These are phyloP conservation scores for Geosiphon pyriformis DNA, from an alignment of 192 early-diverging fungal species.

Conservation along the genomic window DNA sequence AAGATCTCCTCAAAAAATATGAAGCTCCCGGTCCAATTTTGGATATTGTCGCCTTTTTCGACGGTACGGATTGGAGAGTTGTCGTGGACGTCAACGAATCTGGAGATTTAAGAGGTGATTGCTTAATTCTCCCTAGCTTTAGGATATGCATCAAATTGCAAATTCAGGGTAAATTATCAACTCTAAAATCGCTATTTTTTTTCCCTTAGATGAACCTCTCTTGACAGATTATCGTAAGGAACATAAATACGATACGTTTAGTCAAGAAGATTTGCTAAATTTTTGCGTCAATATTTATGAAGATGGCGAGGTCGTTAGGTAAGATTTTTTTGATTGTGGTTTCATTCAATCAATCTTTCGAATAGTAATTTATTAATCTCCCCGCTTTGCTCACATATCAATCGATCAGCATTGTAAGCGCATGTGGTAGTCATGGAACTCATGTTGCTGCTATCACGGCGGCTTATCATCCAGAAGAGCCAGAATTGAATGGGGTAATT, in stretches of 20 bases:
- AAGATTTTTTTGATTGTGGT: slow-evolving; percentile 2
- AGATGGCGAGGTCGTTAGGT: slow-evolving; percentile 62
- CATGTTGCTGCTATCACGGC: slow-evolving; percentile 94
- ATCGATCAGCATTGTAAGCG: slow-evolving; percentile 64
- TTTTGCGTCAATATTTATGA: slow-evolving; percentile 95
- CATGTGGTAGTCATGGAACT: slow-evolving; percentile 81
- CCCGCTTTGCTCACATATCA: slow-evolving; percentile 4
- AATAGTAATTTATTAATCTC: not conserved
- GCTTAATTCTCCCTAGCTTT: slow-evolving; percentile 13
- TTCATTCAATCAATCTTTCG: not conserved
- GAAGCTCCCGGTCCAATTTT: slow-evolving; percentile 72
- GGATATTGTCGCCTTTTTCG: slow-evolving; percentile 84
- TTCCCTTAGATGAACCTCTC: slow-evolving; percentile 37
- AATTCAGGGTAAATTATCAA: too few relatives aligned
- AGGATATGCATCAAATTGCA: too few relatives aligned
- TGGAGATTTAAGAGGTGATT: slow-evolving; percentile 65
- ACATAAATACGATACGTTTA: slow-evolving; percentile 65
- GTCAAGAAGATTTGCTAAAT: slow-evolving; percentile 73
- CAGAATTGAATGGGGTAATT: slow-evolving; percentile 72
- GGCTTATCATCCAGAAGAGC: slow-evolving; percentile 82
- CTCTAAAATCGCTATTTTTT: not conserved
- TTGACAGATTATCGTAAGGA: slow-evolving; percentile 75
- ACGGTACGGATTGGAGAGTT: slow-evolving; percentile 84
- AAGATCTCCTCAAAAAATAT: slow-evolving; percentile 52
- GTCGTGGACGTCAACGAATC: slow-evolving; percentile 69